phyloP scores from a whole-genome alignment of 371 early-diverging fungal species.

The Mucor plumbeus region DNA sequence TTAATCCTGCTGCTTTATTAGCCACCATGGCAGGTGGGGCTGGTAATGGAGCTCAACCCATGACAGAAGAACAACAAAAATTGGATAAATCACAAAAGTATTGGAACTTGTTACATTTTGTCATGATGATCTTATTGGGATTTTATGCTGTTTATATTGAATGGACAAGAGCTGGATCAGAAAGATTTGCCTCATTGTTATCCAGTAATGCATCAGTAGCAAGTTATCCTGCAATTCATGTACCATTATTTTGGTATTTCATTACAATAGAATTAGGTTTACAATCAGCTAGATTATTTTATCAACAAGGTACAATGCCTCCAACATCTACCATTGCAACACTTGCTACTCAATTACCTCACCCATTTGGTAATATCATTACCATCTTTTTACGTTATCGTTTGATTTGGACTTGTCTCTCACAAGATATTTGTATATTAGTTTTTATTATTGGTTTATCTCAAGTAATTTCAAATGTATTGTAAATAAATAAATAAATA shows the following conservation, averaged over 20 bases:
- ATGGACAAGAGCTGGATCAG: constrained; percentile 41
- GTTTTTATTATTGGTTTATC: constrained; percentile 64
- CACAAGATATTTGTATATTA: constrained; percentile 59
- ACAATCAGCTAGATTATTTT: constrained; percentile 58
- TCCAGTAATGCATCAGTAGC: constrained; percentile 5
- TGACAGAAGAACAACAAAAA: constrained; percentile 18
- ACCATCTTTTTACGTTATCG: constrained; percentile 63
- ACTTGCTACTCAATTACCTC: constrained; percentile 57
- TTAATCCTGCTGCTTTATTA: constrained; percentile 20
- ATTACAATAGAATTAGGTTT: constrained; percentile 57
- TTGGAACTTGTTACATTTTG: constrained; percentile 61
- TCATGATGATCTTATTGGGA: constrained; percentile 51
- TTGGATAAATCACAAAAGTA: constrained; percentile 24
- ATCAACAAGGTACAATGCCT: constrained; percentile 54
- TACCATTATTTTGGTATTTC: constrained; percentile 72
- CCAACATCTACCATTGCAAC: constrained; percentile 49
- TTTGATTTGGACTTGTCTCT: constrained; percentile 60
- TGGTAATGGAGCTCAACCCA: neutral
- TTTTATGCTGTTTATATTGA: constrained; percentile 56
- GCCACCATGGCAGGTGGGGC: constrained; percentile 3
- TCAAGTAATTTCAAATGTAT: constrained; percentile 30
- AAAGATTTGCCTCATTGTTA: constrained; percentile 47
- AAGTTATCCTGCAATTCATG: constrained; percentile 31
- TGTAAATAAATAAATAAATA: constrained; percentile 8
- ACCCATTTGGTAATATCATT: constrained; percentile 55